Conservation (phyloP, 1,284 basidiomycete species). For the Microbotryum saponariae region DNA sequence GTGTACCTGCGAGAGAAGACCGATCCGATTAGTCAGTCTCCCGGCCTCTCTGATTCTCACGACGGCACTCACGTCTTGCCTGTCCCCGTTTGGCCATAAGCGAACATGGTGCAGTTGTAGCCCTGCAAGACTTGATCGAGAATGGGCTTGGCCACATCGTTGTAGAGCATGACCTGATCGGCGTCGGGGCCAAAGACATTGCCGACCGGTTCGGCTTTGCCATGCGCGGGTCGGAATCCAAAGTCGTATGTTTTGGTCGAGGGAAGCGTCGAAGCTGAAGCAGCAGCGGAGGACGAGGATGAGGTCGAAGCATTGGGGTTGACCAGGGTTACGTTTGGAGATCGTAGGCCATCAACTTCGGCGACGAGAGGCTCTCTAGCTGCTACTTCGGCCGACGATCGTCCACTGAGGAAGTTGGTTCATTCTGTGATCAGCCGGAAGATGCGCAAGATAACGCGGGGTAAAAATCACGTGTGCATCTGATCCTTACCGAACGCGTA, state of each 20-base stretch:
- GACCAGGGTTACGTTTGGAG: slow-evolving; percentile 17
- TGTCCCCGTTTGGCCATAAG: slow-evolving; percentile 97
- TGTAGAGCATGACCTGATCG: slow-evolving; percentile 88
- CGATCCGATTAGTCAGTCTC: background rate
- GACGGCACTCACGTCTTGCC: slow-evolving; percentile 76
- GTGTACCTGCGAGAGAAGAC: slow-evolving; percentile 58
- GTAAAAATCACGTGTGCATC: background rate
- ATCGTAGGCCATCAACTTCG: slow-evolving; percentile 32
- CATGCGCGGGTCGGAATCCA: slow-evolving; percentile 46
- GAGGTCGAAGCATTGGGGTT: slow-evolving; percentile 19
- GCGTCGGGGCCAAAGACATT: slow-evolving; percentile 93
- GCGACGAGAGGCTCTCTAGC: slow-evolving; percentile 77
- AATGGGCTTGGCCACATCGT: slow-evolving; percentile 87
- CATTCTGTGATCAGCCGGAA: background rate
- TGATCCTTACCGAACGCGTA: slow-evolving; percentile 61
- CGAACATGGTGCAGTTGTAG: slow-evolving; percentile 97
- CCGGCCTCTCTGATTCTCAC: too few relatives aligned
- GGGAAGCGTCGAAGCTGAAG: slow-evolving; percentile 52
- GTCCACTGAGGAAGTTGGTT: slow-evolving; percentile 52
- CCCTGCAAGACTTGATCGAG: slow-evolving; percentile 86
- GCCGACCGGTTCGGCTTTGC: slow-evolving; percentile 13
- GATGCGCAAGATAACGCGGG: background rate
- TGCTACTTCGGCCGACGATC: slow-evolving; percentile 55
- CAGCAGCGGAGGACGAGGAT: slow-evolving; percentile 51
- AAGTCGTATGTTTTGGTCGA: slow-evolving; percentile 78